Evolutionary conservation across 75 land plant genomes (phyloP), one percentile per base, ranked within the genome.

Genomic region (Pseudotsuga menziesii): DNA sequence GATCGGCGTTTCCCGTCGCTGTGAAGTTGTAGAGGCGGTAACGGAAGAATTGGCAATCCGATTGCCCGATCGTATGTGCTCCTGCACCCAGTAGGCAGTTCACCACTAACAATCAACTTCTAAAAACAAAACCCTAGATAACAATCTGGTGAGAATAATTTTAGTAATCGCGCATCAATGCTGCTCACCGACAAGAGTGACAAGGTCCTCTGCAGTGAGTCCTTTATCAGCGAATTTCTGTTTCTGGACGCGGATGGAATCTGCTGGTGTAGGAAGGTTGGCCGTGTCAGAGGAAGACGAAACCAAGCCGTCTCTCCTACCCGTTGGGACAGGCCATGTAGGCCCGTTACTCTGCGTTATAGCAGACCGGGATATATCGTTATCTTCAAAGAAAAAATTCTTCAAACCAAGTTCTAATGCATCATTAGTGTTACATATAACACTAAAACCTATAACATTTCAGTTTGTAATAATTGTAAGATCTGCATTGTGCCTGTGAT

Each of bases 21-120:
- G 84, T 80, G 88, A 84, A 90, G 82, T 82, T 83, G 85, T 91
- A 89, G 6, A 90, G 81, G 13, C 90, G 82, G 72, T 86, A 79
- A 2, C 73, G 25, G 79, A 88, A 77, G 78, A 86, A 91, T 4
- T 25, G 29, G 72, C 91, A 91, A 29, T 78, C 85, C 1, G 89
- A 77, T 54, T 79, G 82, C 13, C 93, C 93, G 2, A 91, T 84
- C 13, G 91, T 86, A 39, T 91, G 93, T 61, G 83, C 89, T 20
- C 86, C 88, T 92, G 77, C 44, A 23, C 0, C 14, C 15, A 61
- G 63, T 61, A 12, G 3, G 12, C 23, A 61, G n/a, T 7, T 22
- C 35, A 15, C 61, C 20, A 6, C 20, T 20, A 20, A 61, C 5
- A 20, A 9, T 22, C 2, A 11, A 9, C 5, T 60, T 60, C 12